Evolutionary conservation across 2,329 filamentous ascomycete genomes (phyloP).

Genomic region (Neofusicoccum ribis): DNA sequence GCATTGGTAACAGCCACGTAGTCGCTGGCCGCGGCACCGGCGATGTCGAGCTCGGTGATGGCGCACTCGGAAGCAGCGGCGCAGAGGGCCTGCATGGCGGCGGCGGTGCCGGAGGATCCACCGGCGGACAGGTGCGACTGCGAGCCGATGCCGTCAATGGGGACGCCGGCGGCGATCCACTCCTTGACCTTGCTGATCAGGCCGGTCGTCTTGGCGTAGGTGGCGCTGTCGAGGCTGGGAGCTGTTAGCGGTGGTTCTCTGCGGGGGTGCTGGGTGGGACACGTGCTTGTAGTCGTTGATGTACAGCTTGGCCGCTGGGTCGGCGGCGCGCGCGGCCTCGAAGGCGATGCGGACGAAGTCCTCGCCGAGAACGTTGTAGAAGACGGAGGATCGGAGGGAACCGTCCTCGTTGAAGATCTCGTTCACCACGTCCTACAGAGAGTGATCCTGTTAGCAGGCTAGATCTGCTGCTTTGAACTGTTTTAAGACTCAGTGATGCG

Average conservation of each 20-base stretch:
- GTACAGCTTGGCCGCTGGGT: conserved; percentile 69
- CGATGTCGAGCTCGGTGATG: conserved; percentile 69
- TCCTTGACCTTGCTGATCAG: conserved; percentile 62
- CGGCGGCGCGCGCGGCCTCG: conserved; percentile 65
- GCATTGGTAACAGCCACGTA: conserved; percentile 56
- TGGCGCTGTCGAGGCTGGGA: conserved; percentile 61
- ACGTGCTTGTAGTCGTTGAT: conserved; percentile 66
- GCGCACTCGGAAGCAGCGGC: conserved; percentile 58
- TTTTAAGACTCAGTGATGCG: conserved; percentile 18
- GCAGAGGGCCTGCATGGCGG: conserved; percentile 58
- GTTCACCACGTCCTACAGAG: conserved; percentile 57
- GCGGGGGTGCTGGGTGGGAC: no score
- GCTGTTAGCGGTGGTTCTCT: no score
- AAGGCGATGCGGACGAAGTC: conserved; percentile 71
- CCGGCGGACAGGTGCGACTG: conserved; percentile 57
- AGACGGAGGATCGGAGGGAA: conserved; percentile 60
- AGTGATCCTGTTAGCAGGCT: background rate
- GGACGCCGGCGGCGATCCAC: conserved; percentile 62
- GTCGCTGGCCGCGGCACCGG: conserved; percentile 57
- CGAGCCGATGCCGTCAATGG: conserved; percentile 65
- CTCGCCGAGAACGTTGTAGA: conserved; percentile 68
- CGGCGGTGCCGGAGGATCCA: conserved; percentile 47
- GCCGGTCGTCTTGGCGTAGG: conserved; percentile 57
- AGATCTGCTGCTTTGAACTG: no score
- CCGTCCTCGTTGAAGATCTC: conserved; percentile 66